Conservation (phyloP, 192 early-diverging fungal species). For the Coemansia sp. region DNA sequence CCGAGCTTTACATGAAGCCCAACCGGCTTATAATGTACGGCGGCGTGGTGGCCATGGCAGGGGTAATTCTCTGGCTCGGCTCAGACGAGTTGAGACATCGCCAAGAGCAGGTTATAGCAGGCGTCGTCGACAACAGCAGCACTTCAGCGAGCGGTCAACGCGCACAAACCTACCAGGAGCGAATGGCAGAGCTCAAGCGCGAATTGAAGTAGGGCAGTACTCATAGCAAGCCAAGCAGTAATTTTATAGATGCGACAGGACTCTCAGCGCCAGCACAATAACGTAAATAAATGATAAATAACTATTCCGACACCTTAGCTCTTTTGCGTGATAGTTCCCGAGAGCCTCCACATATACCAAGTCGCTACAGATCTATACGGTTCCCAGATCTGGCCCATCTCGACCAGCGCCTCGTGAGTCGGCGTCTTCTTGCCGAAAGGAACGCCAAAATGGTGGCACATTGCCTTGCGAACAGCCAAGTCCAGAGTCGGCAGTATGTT, state of each 20-base stretch:
- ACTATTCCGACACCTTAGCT: constrained; percentile 11
- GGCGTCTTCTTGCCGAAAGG: constrained; percentile 53
- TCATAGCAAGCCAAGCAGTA: no score
- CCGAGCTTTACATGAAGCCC: constrained; percentile 53
- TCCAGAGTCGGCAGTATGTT: constrained; percentile 71
- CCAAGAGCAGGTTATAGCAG: constrained; percentile 15
- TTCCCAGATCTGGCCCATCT: constrained; percentile 60
- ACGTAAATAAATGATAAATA: constrained; percentile 7
- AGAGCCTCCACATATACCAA: constrained; percentile 68
- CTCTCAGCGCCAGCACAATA: background rate
- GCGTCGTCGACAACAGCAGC: background rate
- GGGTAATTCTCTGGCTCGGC: constrained; percentile 45
- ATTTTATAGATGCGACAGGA: no score
- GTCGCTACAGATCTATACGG: constrained; percentile 65
- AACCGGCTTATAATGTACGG: constrained; percentile 51
- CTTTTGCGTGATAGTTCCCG: constrained; percentile 48
- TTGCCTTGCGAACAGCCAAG: constrained; percentile 64
- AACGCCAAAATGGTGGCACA: constrained; percentile 64
- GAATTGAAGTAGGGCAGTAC: background rate
- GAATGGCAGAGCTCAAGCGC: constrained; percentile 43
- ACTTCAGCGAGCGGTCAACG: background rate
- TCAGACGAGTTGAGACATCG: constrained; percentile 38
- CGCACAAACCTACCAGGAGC: constrained; percentile 47
- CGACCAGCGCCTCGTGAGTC: constrained; percentile 58
- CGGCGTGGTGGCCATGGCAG: constrained; percentile 34